A percentile compares a stretch with the other conserved stretches of the same genome.
These are phyloP conservation scores for Cucurbita moschata DNA, from an alignment of 306 rosid species.

Conservation along the genomic window DNA sequence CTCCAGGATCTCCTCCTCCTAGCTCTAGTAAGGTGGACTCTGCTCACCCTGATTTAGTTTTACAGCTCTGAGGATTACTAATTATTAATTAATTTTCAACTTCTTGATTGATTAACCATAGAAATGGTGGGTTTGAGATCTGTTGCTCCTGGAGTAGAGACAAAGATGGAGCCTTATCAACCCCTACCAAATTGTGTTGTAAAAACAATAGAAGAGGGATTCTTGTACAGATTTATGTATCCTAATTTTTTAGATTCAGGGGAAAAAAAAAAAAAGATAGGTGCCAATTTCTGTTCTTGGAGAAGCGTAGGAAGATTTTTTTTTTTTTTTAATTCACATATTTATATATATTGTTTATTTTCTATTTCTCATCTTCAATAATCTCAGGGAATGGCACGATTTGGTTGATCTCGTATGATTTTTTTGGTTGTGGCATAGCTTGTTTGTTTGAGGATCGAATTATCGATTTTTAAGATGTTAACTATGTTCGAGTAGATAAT, in stretches of 20 bases:
- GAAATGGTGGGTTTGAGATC: conserved; percentile 29
- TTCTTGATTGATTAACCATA: conserved; percentile 20
- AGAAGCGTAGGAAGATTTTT: conserved; percentile 1
- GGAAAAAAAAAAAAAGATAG: background rate
- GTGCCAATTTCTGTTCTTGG: background rate
- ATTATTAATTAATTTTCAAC: background rate
- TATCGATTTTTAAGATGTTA: too few species aligned
- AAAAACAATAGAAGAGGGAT: conserved; percentile 3
- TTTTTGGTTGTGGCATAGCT: background rate
- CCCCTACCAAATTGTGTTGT: conserved; percentile 7
- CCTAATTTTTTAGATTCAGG: conserved; percentile 11
- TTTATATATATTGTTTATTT: background rate
- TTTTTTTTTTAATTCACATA: background rate
- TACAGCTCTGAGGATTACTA: conserved; percentile 44
- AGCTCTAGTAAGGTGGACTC: conserved; percentile 43
- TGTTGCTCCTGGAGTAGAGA: conserved; percentile 12
- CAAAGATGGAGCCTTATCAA: conserved; percentile 1
- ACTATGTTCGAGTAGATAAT: too few species aligned
- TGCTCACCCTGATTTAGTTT: conserved; percentile 45
- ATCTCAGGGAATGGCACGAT: background rate
- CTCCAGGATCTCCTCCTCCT: conserved; percentile 45
- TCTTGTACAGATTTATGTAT: conserved; percentile 7
- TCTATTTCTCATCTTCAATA: background rate
- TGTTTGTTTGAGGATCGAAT: background rate
- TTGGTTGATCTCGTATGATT: background rate